Evolutionary conservation across 495 filamentous ascomycete genomes (phyloP), one percentile per base, ranked within the genome.

Genomic region (Neurospora sp.): DNA sequence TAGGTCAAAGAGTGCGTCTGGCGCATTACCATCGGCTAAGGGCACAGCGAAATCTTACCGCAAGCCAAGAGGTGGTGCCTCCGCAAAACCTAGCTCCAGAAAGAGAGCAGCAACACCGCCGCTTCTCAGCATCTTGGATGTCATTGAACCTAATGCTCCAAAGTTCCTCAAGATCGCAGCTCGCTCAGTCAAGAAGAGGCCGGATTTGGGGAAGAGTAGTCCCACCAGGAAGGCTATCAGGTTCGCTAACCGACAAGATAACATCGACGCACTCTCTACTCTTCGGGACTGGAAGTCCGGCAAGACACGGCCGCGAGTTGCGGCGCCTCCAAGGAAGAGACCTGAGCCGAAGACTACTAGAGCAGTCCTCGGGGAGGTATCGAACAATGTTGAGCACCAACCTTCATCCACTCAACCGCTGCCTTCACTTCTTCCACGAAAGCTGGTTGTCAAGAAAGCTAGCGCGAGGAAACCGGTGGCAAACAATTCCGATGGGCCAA

Each of bases 271-370:
- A 1, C 89, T 90, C 66, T 81, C 83, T 16, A 84, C 89, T 14
- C 82, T 99, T 69, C 84, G 83, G 27, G 86, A 91, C 72, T 99
- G 96, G 96, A 91, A 89, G 77, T 85, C 84, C 73, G 94, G 94
- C 8, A 89, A 80, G 46, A 89, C 94, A 69, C 81, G 78, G 27
- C 88, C 88, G 69, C 83, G 78, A 59, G 78, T 83, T 44, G 73
- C 76, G 20, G 73, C 78, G 39, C 75, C 76, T 23, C 76, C 73
- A 40, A 70, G 74, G 31, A 79, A 76, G 59, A 72, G 74, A 71
- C 77, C 46, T 4, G 69, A 75, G 18, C 42, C 18, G 18, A 54
- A 76, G 73, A 73, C 39, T 18, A 70, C 41, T 5, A 70, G 76
- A 31, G 74, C 76, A 20, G 77, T 82, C 2, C 74, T 82, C 41